A percentile compares a stretch with the other conserved stretches of the same genome.
Evolutionary conservation across 2,329 filamentous ascomycete species (phyloP).

Genomic region (Lithohypha guttulata): DNA sequence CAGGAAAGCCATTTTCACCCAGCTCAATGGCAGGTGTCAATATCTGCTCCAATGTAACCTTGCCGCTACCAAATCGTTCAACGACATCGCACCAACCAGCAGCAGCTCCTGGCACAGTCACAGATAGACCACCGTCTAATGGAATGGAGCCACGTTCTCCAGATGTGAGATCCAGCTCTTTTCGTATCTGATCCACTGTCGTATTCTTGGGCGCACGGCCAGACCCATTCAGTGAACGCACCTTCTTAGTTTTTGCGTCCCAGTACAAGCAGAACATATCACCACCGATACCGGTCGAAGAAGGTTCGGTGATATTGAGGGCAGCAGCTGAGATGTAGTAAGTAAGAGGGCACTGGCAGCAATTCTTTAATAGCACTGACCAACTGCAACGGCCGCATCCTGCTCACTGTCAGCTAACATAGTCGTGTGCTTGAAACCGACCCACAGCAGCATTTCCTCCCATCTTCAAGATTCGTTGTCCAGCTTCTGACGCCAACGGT

Average conservation of each 20-base stretch:
- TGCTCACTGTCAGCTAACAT: not conserved
- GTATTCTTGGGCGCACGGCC: slow-evolving; percentile 65
- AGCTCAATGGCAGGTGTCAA: slow-evolving; percentile 73
- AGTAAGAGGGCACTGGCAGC: slow-evolving; percentile 2
- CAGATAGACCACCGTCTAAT: slow-evolving; percentile 53
- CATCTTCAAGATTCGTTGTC: slow-evolving; percentile 69
- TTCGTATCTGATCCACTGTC: slow-evolving; percentile 59
- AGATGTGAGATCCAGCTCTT: slow-evolving; percentile 53
- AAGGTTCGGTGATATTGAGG: slow-evolving; percentile 86
- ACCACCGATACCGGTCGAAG: slow-evolving; percentile 87
- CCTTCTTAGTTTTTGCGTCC: slow-evolving; percentile 67
- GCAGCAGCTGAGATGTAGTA: slow-evolving; percentile 56
- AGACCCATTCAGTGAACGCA: slow-evolving; percentile 83
- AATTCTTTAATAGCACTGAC: slow-evolving; percentile 1
- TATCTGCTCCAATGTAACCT: slow-evolving; percentile 64
- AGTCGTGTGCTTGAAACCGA: slow-evolving; percentile 18
- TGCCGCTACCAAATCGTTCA: slow-evolving; percentile 80
- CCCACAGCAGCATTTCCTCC: slow-evolving; percentile 89
- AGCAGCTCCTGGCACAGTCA: slow-evolving; percentile 79
- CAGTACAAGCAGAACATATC: slow-evolving; percentile 97
- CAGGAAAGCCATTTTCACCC: slow-evolving; percentile 79
- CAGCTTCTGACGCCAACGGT: slow-evolving; percentile 78
- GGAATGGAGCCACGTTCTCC: slow-evolving; percentile 49
- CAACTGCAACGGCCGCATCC: slow-evolving; percentile 9
- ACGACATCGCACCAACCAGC: slow-evolving; percentile 90